phyloP scores from a whole-genome alignment of 805 yeast species.

The Yarrowia sp. region DNA sequence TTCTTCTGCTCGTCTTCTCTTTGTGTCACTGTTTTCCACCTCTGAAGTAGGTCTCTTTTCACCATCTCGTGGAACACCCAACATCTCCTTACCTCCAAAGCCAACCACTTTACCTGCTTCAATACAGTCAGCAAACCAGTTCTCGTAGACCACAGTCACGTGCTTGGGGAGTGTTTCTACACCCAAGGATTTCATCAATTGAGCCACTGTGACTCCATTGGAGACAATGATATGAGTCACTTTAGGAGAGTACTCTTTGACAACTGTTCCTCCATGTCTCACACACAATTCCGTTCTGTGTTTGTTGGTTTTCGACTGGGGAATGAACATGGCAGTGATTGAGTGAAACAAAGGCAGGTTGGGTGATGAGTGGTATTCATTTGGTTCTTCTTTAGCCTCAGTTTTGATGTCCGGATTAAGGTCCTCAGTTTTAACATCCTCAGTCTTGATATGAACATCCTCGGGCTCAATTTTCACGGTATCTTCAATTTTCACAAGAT shows the following conservation, averaged over 20 bases:
- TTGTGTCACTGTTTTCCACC: not conserved
- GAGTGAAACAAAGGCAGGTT: not conserved
- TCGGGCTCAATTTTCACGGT: not conserved
- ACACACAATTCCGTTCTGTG: not conserved
- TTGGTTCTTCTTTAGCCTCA: not conserved
- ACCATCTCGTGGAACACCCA: not conserved
- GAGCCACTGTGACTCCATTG: not conserved
- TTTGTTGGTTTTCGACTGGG: not conserved
- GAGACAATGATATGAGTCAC: slow-evolving; percentile 1
- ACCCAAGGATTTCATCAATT: not conserved
- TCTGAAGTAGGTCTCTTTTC: not conserved
- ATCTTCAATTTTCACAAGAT: not conserved
- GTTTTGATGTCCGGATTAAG: not conserved
- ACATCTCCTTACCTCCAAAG: not conserved
- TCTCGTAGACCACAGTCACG: slow-evolving; percentile 7
- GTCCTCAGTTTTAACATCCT: not conserved
- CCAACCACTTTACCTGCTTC: slow-evolving; percentile 8
- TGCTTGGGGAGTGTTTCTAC: not conserved
- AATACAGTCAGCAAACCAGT: slow-evolving; percentile 25
- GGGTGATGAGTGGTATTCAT: not conserved
- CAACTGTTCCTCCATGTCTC: slow-evolving; percentile 9
- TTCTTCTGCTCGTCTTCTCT: not conserved
- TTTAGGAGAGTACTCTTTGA: not conserved
- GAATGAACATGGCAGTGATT: not conserved
- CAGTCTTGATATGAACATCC: not conserved